Evolutionary conservation across 2,329 filamentous ascomycete genomes (phyloP).

Genomic region (Cladobotryum mycophilum): DNA sequence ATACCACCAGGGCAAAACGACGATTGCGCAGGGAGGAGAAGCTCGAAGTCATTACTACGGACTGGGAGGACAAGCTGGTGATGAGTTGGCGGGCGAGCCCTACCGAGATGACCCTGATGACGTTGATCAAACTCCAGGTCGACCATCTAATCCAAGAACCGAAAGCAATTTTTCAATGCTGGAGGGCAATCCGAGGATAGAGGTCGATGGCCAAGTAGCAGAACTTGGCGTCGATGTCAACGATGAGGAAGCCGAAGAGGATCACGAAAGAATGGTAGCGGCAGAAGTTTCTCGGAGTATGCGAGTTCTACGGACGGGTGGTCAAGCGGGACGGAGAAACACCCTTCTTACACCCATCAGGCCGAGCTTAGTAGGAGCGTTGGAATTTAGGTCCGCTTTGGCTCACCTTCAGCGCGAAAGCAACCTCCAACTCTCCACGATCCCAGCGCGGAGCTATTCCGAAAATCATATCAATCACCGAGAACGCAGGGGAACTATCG

Average conservation of each 20-base stretch:
- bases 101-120: constrained; percentile 57
- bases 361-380: constrained; percentile 83
- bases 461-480: constrained; percentile 23
- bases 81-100: constrained; percentile 48
- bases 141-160: constrained; percentile 13
- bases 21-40: constrained; percentile 61
- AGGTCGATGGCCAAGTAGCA: constrained; percentile 34
- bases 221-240: constrained; percentile 29
- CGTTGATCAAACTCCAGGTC: constrained; percentile 16
- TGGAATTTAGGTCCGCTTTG: constrained; percentile 88
- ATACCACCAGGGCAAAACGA: constrained; percentile 55
- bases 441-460: constrained; percentile 56
- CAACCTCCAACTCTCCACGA: constrained; percentile 64
- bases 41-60: constrained; percentile 69
- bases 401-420: constrained; percentile 79
- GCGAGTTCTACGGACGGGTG: constrained; percentile 65
- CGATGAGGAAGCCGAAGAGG: constrained; percentile 45
- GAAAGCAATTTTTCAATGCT: constrained; percentile 35
- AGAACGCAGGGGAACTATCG: constrained; percentile 23
- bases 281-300: constrained; percentile 90
- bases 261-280: constrained; percentile 58
- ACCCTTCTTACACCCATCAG: constrained; percentile 77
- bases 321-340: constrained; percentile 52
- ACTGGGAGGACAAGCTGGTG: constrained; percentile 40
- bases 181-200: constrained; percentile 42